phyloP scores from a whole-genome alignment of 129 eudicot species.

The Kitagawia praeruptora region DNA sequence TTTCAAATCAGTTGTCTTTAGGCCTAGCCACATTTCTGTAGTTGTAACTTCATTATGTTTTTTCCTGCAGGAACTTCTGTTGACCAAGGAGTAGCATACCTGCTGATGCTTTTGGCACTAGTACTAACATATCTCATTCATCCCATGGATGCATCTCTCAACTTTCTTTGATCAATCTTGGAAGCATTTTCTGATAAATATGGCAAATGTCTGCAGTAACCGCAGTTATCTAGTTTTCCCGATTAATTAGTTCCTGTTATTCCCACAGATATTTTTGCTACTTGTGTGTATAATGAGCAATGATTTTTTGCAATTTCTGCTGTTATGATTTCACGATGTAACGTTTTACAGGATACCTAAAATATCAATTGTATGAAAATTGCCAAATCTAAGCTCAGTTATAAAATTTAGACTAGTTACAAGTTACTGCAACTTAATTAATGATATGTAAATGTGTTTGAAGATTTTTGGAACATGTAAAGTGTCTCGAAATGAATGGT shows the following conservation, averaged over 20 bases:
- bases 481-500: too few relatives aligned
- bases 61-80: conserved; percentile 43
- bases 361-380: too few relatives aligned
- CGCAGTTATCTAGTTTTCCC: background rate
- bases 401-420: too few relatives aligned
- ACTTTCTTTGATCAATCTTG: conserved; percentile 15
- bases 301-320: background rate
- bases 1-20: background rate
- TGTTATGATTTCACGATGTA: background rate
- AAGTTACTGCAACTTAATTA: background rate
- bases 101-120: conserved; percentile 51
- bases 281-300: background rate
- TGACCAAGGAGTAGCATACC: conserved; percentile 59
- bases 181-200: background rate
- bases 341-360: background rate
- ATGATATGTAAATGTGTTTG: background rate
- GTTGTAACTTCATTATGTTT: background rate
- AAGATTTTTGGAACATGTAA: background rate
- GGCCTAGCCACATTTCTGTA: background rate
- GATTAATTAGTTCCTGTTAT: background rate
- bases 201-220: background rate
- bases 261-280: background rate
- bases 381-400: background rate
- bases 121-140: conserved; percentile 63
- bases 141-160: conserved; percentile 43